Evolutionary conservation across 148 eudicot genomes (phyloP).

Genomic region (Camellia granthamiana): DNA sequence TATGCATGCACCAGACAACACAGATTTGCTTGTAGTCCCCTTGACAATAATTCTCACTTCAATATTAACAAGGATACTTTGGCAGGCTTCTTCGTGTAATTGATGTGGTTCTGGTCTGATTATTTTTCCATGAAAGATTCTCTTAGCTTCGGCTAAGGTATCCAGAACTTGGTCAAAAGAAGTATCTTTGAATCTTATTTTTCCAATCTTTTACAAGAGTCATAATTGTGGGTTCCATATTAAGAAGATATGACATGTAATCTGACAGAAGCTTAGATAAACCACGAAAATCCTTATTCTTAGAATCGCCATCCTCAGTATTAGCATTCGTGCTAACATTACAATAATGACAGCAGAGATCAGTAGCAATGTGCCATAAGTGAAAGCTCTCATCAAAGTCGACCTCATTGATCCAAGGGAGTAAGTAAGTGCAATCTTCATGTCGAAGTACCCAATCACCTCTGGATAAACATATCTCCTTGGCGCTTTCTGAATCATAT

Average conservation of each 20-base stretch:
- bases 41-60: not conserved
- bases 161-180: too few species aligned
- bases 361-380: constrained; percentile 58
- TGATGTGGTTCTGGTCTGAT: too few species aligned
- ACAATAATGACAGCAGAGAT: constrained; percentile 32
- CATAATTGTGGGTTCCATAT: constrained; percentile 33
- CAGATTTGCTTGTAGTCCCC: constrained; percentile 23
- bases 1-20: constrained; percentile 17
- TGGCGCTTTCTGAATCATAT: constrained; percentile 25
- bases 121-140: constrained; percentile 17
- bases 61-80: not conserved
- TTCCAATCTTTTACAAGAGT: constrained; percentile 32
- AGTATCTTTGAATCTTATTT: constrained; percentile 36
- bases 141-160: constrained; percentile 36
- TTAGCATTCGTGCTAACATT: too few species aligned
- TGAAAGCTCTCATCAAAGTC: constrained; percentile 45
- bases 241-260: constrained; percentile 31
- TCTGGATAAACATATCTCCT: constrained; percentile 20
- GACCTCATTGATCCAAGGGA: constrained; percentile 17
- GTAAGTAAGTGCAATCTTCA: constrained; percentile 3
- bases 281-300: not conserved
- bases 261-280: constrained; percentile 34
- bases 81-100: not conserved
- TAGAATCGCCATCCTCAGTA: not conserved
- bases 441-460: constrained; percentile 25